Evolutionary conservation across 805 yeast genomes (phyloP), one percentile per base, ranked within the genome.

Genomic region (Ogataea kodamae): DNA sequence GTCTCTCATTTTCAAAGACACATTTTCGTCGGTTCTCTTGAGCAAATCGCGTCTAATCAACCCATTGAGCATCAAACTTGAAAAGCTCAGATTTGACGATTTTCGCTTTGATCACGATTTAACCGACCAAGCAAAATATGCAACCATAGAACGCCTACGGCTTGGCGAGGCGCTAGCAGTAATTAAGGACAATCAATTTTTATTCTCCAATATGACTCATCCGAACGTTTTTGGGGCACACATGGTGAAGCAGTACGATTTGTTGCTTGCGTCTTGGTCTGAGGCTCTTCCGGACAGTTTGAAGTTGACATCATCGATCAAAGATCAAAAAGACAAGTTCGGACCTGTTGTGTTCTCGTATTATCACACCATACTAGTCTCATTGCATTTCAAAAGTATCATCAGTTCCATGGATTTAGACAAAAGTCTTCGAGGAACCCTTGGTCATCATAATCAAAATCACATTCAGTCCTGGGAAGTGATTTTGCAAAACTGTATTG

Each of bases 401-500:
- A 18, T 28, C 13, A 30, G 23, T 12, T 28, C 37, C n/a, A 19
- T 28, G 22, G 28, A 17, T 10, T 4, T 6, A 4, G 17, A 15
- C 9, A n/a, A 27, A 8, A 16, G 21, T 6, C 10, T 18, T 7
- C 25, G 14, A 18, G 21, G 20, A 5, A n/a, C 20, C 11, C 10
- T 26, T 16, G 11, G 18, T 5, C 14, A 25, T n/a, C 6, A 9
- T 6, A 1, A 9, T 7, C 5, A 10, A 2, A 22, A 13, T 19
- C 39, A 42, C 20, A 22, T 30, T n/a, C 44, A 52, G 9, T 49
- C 54, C 3, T 44, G 50, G 47, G 52, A 47, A 2, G 35, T 48
- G 9, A 15, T 48, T 5, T 37, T 48, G 12, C 43, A 39, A 30
- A 36, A 37, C 19, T 30, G 43, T n/a, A 11, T 40, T 16, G 37